Evolutionary conservation across 169 alveolate genomes (phyloP), one percentile per base, ranked within the genome.

Genomic region (Cryptosporidium ryanae): DNA sequence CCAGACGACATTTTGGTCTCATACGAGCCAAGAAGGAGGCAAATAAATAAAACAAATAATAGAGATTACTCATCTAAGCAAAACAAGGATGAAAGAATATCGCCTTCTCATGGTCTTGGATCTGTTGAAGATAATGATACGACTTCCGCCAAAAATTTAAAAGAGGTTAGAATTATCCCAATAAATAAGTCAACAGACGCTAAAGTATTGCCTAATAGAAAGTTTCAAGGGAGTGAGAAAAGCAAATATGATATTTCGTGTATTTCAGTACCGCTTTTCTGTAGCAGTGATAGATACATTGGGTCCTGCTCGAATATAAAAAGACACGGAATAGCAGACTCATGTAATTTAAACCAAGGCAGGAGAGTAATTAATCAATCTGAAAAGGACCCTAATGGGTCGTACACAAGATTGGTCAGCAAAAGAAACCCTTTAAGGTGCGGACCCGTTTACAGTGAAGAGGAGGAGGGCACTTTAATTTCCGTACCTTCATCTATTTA

Each of bases 1-100:
- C 87, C 87, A 17, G 87, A 76, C 27, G 87, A 76, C 38, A 76
- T 76, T 6, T 71, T 76, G 31, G 87, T 76, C 13, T 59, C 87
- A 54, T 76, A 76, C 25, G 71, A 76, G 21, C 68, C 87, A 1
- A 59, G 18, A 46, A 61, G 17, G 8, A 59, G 44, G 50, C 38
- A 55, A 61, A 3, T 43, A 15, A 15, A n/a, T 61, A 61, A 18
- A 61, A 61, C 7, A 1, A 31, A 4, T 25, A 61, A 61, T 6
- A 61, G 15, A 6, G 63, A 38, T 38, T 0, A 38, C 8, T 21
- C 23, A 6, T 21, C 8, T 0, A 54, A 21, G 13, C 23, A 54
- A 54, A 2, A 54, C 29, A 2, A 66, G n/a, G 52, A 70, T 25
- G 21, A 54, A 23, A 15, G 17, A 23, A 7, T 43, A 13, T 52